Evolutionary conservation across 805 yeast species (phyloP).

Genomic region (Pichia exigua): DNA sequence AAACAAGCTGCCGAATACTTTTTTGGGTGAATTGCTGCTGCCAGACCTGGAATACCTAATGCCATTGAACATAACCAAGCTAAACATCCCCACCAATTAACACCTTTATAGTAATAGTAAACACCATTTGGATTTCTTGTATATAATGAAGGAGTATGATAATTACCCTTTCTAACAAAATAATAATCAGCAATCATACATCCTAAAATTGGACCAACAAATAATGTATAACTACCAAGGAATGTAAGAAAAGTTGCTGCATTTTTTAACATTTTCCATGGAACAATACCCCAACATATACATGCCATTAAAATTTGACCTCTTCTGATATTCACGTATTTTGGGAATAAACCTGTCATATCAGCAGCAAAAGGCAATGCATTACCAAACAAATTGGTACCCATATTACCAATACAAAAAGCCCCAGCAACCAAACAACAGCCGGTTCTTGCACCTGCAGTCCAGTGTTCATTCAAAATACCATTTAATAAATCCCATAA

Average conservation of each 20-base stretch:
- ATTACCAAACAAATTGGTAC: conserved; percentile 32
- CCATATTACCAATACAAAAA: conserved; percentile 31
- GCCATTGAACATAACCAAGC: conserved; percentile 13
- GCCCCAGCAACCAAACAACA: conserved; percentile 41
- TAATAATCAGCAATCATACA: conserved; percentile 33
- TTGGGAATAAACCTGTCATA: conserved; percentile 40
- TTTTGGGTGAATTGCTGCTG: conserved; percentile 19
- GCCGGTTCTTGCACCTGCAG: conserved; percentile 39
- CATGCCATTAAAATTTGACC: conserved; percentile 36
- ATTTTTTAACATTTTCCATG: conserved; percentile 34
- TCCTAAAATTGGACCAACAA: conserved; percentile 33
- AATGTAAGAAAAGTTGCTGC: conserved; percentile 29
- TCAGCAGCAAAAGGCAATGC: conserved; percentile 45
- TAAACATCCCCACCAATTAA: conserved; percentile 14
- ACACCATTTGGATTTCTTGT: conserved; percentile 21
- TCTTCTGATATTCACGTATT: conserved; percentile 35
- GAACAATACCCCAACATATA: conserved; percentile 31
- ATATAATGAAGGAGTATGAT: conserved; percentile 35
- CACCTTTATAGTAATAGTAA: conserved; percentile 28
- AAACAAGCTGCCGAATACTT: conserved; percentile 13
- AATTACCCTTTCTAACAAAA: conserved; percentile 32
- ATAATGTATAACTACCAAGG: conserved; percentile 26
- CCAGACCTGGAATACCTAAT: conserved; percentile 25
- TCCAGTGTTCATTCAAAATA: conserved; percentile 33
- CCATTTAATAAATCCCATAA: conserved; percentile 34